Percentiles rank a stretch among this genome's conserved stretches.
Evolutionary conservation across 768 basidiomycete genomes (phyloP).

Genomic region (Lanmaoa rubissima): DNA sequence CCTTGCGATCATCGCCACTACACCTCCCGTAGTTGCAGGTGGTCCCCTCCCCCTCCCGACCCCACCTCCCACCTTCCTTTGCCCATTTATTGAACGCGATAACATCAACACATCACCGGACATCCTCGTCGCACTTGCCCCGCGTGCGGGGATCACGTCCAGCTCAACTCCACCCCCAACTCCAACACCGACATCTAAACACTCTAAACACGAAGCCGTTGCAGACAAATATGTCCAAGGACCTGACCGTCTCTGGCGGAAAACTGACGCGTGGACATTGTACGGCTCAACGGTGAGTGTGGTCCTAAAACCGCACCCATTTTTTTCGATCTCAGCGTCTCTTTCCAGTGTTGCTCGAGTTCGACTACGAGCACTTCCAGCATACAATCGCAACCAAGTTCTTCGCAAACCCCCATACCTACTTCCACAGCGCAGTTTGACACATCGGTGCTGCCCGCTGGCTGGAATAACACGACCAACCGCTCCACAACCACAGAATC

Average conservation of each 20-base stretch:
- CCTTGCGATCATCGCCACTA: slow-evolving; percentile 53
- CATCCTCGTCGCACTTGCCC: neutral
- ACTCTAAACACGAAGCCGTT: slow-evolving; percentile 25
- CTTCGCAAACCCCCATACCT: slow-evolving; percentile 15
- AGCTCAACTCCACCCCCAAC: slow-evolving; percentile 13
- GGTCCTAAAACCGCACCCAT: neutral
- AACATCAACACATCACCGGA: neutral
- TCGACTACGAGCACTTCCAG: slow-evolving; percentile 4
- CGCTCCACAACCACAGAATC: slow-evolving; percentile 35
- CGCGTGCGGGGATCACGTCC: neutral
- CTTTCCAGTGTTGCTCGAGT: slow-evolving; percentile 18
- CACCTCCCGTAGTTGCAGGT: slow-evolving; percentile 45
- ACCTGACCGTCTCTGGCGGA: slow-evolving; percentile 59
- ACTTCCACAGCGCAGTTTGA: slow-evolving; percentile 13
- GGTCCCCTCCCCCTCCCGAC: slow-evolving; percentile 39
- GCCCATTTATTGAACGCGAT: slow-evolving; percentile 44
- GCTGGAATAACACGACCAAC: slow-evolving; percentile 41
- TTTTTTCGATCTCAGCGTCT: neutral
- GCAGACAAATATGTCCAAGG: slow-evolving; percentile 55
- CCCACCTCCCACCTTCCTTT: slow-evolving; percentile 58
- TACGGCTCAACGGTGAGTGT: slow-evolving; percentile 69
- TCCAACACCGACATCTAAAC: neutral
- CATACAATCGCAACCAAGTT: neutral
- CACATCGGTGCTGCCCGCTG: slow-evolving; percentile 46
- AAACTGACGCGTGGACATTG: slow-evolving; percentile 52